Percentiles rank a stretch among this genome's conserved stretches.
Evolutionary conservation across 768 basidiomycete species (phyloP).

Genomic region (Paxillus involutus): DNA sequence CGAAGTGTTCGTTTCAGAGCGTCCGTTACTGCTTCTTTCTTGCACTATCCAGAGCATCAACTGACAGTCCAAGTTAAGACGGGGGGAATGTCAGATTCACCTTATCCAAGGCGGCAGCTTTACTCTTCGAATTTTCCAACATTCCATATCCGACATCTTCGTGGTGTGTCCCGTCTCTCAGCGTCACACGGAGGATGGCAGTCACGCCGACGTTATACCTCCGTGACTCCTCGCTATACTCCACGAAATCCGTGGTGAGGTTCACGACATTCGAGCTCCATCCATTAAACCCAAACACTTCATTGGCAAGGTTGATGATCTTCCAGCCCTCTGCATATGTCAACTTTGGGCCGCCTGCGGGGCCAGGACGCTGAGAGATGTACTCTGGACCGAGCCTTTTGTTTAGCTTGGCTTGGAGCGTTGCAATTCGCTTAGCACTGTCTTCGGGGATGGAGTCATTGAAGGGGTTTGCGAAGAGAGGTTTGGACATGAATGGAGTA

Average conservation of each 20-base stretch:
- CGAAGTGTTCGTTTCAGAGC: slow-evolving; percentile 87
- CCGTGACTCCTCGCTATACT: slow-evolving; percentile 65
- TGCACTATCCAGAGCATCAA: slow-evolving; percentile 58
- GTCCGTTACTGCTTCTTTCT: slow-evolving; percentile 98
- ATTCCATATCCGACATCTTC: slow-evolving; percentile 94
- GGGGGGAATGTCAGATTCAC: slow-evolving; percentile 42
- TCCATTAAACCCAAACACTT: slow-evolving; percentile 97
- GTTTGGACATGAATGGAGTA: slow-evolving; percentile 21
- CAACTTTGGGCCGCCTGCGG: slow-evolving; percentile 82
- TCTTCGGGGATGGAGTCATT: slow-evolving; percentile 54
- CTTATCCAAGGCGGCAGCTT: slow-evolving; percentile 89
- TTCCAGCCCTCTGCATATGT: slow-evolving; percentile 98
- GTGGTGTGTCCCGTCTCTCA: slow-evolving; percentile 85
- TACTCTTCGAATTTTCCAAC: slow-evolving; percentile 81
- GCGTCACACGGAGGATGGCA: slow-evolving; percentile 82
- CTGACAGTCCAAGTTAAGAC: not conserved
- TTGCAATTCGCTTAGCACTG: slow-evolving; percentile 63
- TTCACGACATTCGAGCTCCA: slow-evolving; percentile 84
- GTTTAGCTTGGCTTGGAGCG: slow-evolving; percentile 78
- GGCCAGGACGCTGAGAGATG: slow-evolving; percentile 85
- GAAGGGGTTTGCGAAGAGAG: slow-evolving; percentile 2
- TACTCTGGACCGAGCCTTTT: slow-evolving; percentile 94
- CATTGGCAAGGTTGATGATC: slow-evolving; percentile 96
- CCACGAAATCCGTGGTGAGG: slow-evolving; percentile 76
- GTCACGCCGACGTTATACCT: slow-evolving; percentile 75